These are phyloP conservation scores for Orbilia brochopaga DNA, from an alignment of 2,329 filamentous ascomycete species.

Conservation along the genomic window DNA sequence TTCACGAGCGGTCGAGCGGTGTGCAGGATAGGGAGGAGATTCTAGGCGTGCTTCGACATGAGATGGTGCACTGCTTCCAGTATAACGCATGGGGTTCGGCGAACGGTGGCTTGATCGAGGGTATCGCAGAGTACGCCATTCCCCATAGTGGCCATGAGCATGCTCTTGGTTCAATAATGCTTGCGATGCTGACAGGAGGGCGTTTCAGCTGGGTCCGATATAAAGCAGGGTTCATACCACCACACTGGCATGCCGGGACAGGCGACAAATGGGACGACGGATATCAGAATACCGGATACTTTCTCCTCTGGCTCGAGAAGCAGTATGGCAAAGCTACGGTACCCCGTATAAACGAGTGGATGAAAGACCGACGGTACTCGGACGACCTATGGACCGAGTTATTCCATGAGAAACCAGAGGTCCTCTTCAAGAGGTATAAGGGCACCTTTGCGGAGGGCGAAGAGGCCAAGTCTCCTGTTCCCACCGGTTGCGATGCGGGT, in stretches of 20 bases:
- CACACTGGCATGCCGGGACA: slow-evolving; percentile 76
- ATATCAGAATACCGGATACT: slow-evolving; percentile 90
- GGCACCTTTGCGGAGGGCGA: slow-evolving; percentile 52
- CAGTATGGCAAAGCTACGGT: slow-evolving; percentile 68
- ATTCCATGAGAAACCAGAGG: slow-evolving; percentile 68
- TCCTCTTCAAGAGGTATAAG: slow-evolving; percentile 78
- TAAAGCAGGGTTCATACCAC: slow-evolving; percentile 72
- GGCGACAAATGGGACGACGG: slow-evolving; percentile 56
- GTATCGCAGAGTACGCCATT: slow-evolving; percentile 71
- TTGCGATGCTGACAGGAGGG: background rate
- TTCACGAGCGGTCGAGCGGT: slow-evolving; percentile 55
- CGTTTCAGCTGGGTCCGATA: slow-evolving; percentile 73
- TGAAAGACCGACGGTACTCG: slow-evolving; percentile 70
- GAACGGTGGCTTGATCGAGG: slow-evolving; percentile 82
- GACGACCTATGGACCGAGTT: slow-evolving; percentile 73
- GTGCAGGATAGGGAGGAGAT: slow-evolving; percentile 68
- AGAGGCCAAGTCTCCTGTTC: slow-evolving; percentile 1
- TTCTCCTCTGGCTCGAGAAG: slow-evolving; percentile 81
- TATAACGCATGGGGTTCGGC: slow-evolving; percentile 69
- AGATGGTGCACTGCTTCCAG: slow-evolving; percentile 95
- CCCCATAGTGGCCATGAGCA: background rate
- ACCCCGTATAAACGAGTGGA: slow-evolving; percentile 69
- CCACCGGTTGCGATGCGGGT: slow-evolving; percentile 1
- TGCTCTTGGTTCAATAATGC: slow-evolving; percentile 6
- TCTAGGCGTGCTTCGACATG: slow-evolving; percentile 82